These are phyloP conservation scores for Blumeriella jaapii DNA, from an alignment of 2,329 filamentous ascomycete genomes.

Conservation along the genomic window DNA sequence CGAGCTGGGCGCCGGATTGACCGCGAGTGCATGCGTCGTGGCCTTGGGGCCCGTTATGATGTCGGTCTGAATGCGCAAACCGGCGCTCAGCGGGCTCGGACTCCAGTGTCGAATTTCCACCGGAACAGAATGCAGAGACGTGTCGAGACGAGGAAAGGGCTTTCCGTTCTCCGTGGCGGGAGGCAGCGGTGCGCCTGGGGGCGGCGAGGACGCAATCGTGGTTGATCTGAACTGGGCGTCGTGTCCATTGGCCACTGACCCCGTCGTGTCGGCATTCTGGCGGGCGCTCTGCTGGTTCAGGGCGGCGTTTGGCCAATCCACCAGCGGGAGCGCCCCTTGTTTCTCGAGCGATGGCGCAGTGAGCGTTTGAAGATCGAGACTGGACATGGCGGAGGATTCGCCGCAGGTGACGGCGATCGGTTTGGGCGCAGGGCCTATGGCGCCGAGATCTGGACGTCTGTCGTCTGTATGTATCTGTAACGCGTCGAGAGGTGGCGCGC, in stretches of 20 bases:
- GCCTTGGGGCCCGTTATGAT: slow-evolving; percentile 20
- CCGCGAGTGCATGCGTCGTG: slow-evolving; percentile 19
- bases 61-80: slow-evolving; percentile 29
- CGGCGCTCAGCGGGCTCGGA: slow-evolving; percentile 23
- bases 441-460: slow-evolving; percentile 3
- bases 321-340: slow-evolving; percentile 6
- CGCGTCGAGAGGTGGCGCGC: background rate
- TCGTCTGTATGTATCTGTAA: too few relatives aligned
- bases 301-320: slow-evolving; percentile 3
- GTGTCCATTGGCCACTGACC: slow-evolving; percentile 9
- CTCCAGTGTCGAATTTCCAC: slow-evolving; percentile 8
- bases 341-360: slow-evolving; percentile 10
- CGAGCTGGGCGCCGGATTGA: slow-evolving; percentile 10
- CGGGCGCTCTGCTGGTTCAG: slow-evolving; percentile 11
- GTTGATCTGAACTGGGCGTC: slow-evolving; percentile 28
- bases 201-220: slow-evolving; percentile 31
- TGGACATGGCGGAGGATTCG: slow-evolving; percentile 19
- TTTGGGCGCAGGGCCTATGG: slow-evolving; percentile 6
- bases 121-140: slow-evolving; percentile 13
- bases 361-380: slow-evolving; percentile 13
- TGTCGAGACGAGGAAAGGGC: slow-evolving; percentile 19
- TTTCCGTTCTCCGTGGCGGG: slow-evolving; percentile 5
- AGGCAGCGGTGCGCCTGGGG: slow-evolving; percentile 13
- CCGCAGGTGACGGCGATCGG: slow-evolving; percentile 3
- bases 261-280: slow-evolving; percentile 9